Evolutionary conservation across 2,329 filamentous ascomycete species (phyloP).

Genomic region (Bipolaris sorokiniana): DNA sequence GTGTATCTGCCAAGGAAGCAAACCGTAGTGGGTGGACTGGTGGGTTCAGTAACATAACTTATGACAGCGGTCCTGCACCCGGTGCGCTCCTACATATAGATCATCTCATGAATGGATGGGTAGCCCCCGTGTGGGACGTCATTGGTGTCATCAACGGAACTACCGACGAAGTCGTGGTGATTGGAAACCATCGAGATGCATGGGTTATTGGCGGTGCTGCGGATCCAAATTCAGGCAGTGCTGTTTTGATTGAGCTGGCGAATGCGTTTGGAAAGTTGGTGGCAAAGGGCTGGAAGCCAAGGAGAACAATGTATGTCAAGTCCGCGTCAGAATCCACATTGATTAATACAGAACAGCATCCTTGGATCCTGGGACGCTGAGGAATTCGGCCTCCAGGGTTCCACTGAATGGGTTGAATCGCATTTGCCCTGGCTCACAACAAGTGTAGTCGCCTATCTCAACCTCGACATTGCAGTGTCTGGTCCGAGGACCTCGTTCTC

Average conservation of each 20-base stretch:
- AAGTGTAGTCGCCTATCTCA: conserved; percentile 56
- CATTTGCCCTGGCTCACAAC: conserved; percentile 55
- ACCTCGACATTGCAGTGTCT: conserved; percentile 58
- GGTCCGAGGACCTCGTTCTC: conserved; percentile 51
- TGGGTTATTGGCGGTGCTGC: conserved; percentile 61
- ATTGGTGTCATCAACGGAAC: conserved; percentile 71
- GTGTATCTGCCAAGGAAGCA: conserved; percentile 59
- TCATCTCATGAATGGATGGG: conserved; percentile 82
- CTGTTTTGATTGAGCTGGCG: conserved; percentile 57
- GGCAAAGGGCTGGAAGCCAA: conserved; percentile 58
- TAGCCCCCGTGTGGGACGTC: conserved; percentile 79
- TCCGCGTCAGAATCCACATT: conserved; percentile 50
- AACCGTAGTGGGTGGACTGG: conserved; percentile 49
- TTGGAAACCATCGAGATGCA: conserved; percentile 62
- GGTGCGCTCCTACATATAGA: conserved; percentile 48
- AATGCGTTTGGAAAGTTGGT: conserved; percentile 57
- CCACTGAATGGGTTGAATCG: conserved; percentile 59
- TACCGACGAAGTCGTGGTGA: conserved; percentile 59
- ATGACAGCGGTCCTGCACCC: conserved; percentile 57
- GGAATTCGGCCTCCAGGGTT: conserved; percentile 47
- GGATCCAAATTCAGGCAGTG: conserved; percentile 59
- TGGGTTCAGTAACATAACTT: conserved; percentile 42
- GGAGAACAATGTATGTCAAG: conserved; percentile 55
- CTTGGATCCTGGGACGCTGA: conserved; percentile 54
- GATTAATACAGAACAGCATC: conserved; percentile 44